These are phyloP conservation scores for Fragilariopsis cylindrus DNA, from an alignment of 108 stramenopile genomes.

Conservation along the genomic window DNA sequence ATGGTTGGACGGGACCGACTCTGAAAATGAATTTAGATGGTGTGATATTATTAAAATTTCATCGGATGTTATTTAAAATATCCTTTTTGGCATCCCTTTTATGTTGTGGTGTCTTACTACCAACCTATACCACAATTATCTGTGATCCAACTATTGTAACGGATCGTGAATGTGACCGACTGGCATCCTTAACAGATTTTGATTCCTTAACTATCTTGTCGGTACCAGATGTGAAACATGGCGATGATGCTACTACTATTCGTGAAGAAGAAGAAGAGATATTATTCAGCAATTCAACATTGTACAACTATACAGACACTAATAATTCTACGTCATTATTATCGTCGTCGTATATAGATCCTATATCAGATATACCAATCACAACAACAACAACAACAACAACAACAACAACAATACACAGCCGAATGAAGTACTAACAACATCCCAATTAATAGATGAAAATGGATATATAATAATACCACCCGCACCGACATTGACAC, in stretches of 20 bases:
- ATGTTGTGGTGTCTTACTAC: constrained; percentile 61
- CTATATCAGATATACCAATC: background rate
- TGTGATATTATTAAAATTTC: constrained; percentile 70
- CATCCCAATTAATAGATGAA: constrained; percentile 1
- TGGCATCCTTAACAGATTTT: constrained; percentile 60
- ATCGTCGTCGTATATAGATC: too few relatives aligned
- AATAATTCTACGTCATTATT: too few relatives aligned
- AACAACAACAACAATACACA: background rate
- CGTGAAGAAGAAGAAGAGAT: too few relatives aligned
- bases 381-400: background rate
- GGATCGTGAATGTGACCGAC: constrained; percentile 4
- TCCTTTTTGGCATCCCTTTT: constrained; percentile 53
- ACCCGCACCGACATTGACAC: background rate
- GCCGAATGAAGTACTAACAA: too few relatives aligned
- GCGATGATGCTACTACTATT: too few relatives aligned
- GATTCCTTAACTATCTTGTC: constrained; percentile 74
- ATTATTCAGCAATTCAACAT: background rate
- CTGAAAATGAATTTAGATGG: constrained; percentile 73
- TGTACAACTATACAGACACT: background rate
- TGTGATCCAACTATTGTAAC: constrained; percentile 21
- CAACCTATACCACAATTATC: constrained; percentile 58
- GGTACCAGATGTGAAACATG: constrained; percentile 38
- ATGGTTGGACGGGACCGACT: constrained; percentile 56
- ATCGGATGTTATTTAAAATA: constrained; percentile 58
- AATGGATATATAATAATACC: constrained; percentile 6